phyloP scores from a whole-genome alignment of 208 protist genomes.

The Blastocrithidia nonstop region DNA sequence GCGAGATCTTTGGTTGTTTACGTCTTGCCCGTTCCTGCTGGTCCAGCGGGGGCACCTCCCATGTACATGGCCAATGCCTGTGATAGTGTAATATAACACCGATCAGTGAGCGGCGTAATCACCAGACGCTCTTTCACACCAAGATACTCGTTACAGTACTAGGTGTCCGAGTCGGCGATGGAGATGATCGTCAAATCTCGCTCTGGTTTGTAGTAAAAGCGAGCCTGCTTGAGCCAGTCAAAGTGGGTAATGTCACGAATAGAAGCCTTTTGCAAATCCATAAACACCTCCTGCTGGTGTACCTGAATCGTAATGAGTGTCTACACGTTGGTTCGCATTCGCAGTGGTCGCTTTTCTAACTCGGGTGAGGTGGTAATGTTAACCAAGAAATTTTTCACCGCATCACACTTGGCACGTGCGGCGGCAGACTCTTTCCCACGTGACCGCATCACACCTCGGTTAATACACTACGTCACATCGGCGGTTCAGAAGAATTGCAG shows the following conservation, averaged over 20 bases:
- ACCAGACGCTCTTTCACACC: slow-evolving; percentile 91
- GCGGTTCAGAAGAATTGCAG: slow-evolving; percentile 95
- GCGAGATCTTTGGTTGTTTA: slow-evolving; percentile 94
- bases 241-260: slow-evolving; percentile 87
- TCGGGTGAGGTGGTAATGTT: slow-evolving; percentile 83
- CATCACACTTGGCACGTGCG: slow-evolving; percentile 70
- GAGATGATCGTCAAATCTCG: slow-evolving; percentile 84
- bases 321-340: slow-evolving; percentile 90
- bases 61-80: slow-evolving; percentile 94
- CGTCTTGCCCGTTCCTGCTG: slow-evolving; percentile 95
- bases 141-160: slow-evolving; percentile 94
- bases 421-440: slow-evolving; percentile 56
- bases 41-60: slow-evolving; percentile 92
- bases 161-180: slow-evolving; percentile 87
- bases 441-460: slow-evolving; percentile 64
- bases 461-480: slow-evolving; percentile 88
- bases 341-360: slow-evolving; percentile 66
- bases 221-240: slow-evolving; percentile 89
- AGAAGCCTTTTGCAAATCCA: slow-evolving; percentile 73
- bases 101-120: slow-evolving; percentile 89
- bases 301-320: slow-evolving; percentile 93
- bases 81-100: slow-evolving; percentile 94
- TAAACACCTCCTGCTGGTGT: slow-evolving; percentile 91
- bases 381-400: slow-evolving; percentile 85
- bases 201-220: slow-evolving; percentile 88